Percentiles rank a stretch among this genome's conserved stretches.
Conservation (phyloP, 345 rosid genomes). For the Acer campestre region DNA sequence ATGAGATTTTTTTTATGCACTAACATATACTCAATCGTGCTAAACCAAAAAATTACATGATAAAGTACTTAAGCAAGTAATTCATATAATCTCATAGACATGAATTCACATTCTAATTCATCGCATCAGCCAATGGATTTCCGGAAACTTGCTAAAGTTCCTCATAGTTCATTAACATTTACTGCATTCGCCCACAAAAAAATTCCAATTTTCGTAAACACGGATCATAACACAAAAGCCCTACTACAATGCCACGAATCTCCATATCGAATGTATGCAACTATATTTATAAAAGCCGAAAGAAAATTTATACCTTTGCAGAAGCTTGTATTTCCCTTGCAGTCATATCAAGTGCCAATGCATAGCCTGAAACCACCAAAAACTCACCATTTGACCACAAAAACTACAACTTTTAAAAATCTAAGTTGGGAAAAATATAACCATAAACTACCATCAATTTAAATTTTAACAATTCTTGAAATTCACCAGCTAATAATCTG, state of each 20-base stretch:
- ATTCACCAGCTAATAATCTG: neutral
- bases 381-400: neutral
- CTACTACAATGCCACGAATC: neutral
- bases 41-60: neutral
- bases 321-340: constrained; percentile 82
- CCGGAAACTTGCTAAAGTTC: neutral
- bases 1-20: neutral
- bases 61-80: neutral
- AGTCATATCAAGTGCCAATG: constrained; percentile 93
- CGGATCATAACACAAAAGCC: neutral
- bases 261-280: neutral
- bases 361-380: constrained; percentile 59
- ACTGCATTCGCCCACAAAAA: neutral
- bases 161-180: neutral
- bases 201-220: neutral
- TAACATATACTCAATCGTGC: neutral
- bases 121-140: neutral
- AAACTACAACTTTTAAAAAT: neutral
- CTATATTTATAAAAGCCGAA: constrained; percentile 3
- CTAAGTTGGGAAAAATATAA: too few relatives aligned
- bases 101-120: neutral
- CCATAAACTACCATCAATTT: neutral
- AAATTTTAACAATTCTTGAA: neutral
- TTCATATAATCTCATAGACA: neutral
- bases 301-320: constrained; percentile 61